A percentile compares a stretch with the other conserved stretches of the same genome.
Conservation (phyloP, 2,329 filamentous ascomycete genomes). For the Stagonosporopsis vannaccii region DNA sequence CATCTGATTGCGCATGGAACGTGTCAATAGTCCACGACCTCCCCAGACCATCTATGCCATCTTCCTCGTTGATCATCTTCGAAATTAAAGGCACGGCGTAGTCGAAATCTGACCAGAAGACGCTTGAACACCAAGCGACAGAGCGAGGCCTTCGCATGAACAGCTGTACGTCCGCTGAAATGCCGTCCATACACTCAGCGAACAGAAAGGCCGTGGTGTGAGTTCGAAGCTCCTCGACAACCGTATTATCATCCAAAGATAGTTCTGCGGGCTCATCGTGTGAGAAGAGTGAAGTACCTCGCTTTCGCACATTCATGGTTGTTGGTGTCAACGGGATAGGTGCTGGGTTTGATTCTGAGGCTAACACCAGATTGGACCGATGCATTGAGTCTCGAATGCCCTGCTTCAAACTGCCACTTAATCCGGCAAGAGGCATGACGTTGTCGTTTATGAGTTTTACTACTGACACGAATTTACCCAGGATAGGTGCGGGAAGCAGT, state of each 20-base stretch:
- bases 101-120: slow-evolving; percentile 37
- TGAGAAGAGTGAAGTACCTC: slow-evolving; percentile 6
- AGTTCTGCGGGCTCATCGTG: neutral
- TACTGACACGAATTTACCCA: slow-evolving; percentile 34
- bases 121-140: slow-evolving; percentile 30
- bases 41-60: neutral
- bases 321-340: slow-evolving; percentile 24
- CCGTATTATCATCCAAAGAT: slow-evolving; percentile 24
- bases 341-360: slow-evolving; percentile 4
- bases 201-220: slow-evolving; percentile 35
- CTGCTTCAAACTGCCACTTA: slow-evolving; percentile 29
- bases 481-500: slow-evolving; percentile 34
- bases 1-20: slow-evolving; percentile 39
- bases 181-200: slow-evolving; percentile 37
- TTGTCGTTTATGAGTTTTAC: slow-evolving; percentile 34
- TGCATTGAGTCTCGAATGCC: slow-evolving; percentile 21
- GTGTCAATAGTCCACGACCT: slow-evolving; percentile 33
- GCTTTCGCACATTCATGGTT: neutral
- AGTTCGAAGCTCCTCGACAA: slow-evolving; percentile 33
- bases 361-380: neutral
- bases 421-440: slow-evolving; percentile 30
- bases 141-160: slow-evolving; percentile 32
- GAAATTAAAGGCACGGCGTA: slow-evolving; percentile 33
- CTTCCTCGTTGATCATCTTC: slow-evolving; percentile 27
- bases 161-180: slow-evolving; percentile 37